Conservation (phyloP, 2,329 filamentous ascomycete genomes). For the Fusarium nodosum region DNA sequence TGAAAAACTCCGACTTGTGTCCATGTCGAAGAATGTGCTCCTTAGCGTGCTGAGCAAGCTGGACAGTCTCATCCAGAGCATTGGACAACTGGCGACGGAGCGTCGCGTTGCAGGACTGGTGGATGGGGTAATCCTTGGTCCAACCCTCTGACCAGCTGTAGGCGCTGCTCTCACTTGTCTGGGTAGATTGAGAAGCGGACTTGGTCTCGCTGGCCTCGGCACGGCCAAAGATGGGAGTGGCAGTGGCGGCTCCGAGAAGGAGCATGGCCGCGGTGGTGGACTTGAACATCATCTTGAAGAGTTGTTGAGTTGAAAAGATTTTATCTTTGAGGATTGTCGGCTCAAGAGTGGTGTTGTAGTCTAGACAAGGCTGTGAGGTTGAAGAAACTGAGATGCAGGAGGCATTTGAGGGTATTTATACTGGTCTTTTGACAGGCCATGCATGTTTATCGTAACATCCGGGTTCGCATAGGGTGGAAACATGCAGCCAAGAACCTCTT, state of each 20-base stretch:
- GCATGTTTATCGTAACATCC: constrained; percentile 8
- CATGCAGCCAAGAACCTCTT: background rate
- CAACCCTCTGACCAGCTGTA: constrained; percentile 55
- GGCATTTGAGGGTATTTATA: constrained; percentile 42
- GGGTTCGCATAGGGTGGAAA: constrained; percentile 5
- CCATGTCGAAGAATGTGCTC: constrained; percentile 72
- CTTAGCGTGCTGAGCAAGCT: constrained; percentile 71
- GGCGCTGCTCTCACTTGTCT: constrained; percentile 28
- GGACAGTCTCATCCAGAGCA: constrained; percentile 70
- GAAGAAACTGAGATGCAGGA: constrained; percentile 27
- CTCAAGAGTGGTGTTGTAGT: background rate
- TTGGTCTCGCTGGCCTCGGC: constrained; percentile 44
- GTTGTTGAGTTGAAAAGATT: background rate
- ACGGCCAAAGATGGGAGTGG: constrained; percentile 50
- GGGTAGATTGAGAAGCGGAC: constrained; percentile 34
- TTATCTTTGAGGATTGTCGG: constrained; percentile 18
- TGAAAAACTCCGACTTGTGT: constrained; percentile 69
- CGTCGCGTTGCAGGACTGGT: constrained; percentile 75
- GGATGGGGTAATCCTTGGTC: constrained; percentile 63
- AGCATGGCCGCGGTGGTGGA: constrained; percentile 43
- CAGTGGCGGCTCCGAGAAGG: constrained; percentile 47
- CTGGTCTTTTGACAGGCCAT: background rate
- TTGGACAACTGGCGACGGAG: constrained; percentile 67
- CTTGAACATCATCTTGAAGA: constrained; percentile 49
- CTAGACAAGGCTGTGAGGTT: constrained; percentile 39